Conservation (phyloP, 805 yeast genomes). For the Jamesozyma spencerorum region DNA sequence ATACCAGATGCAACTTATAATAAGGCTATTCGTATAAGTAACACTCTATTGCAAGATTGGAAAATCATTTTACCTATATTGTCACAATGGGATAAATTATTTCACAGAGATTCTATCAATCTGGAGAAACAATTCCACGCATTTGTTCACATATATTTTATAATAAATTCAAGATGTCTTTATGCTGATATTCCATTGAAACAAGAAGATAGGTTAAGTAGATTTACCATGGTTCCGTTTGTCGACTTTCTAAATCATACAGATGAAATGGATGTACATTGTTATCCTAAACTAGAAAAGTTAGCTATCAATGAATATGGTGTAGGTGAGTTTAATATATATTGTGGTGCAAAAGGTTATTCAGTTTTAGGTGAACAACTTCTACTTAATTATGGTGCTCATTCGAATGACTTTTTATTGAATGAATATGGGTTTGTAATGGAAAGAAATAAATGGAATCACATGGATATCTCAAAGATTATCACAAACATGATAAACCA, state of each 20-base stretch:
- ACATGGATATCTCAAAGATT: constrained; percentile 48
- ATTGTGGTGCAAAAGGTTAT: constrained; percentile 18
- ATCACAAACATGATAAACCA: constrained; percentile 31
- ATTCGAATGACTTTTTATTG: constrained; percentile 69
- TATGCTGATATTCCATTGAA: constrained; percentile 60
- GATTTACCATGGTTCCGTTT: constrained; percentile 84
- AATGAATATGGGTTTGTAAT: constrained; percentile 82
- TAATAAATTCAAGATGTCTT: constrained; percentile 85
- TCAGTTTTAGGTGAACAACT: constrained; percentile 42
- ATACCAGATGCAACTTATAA: constrained; percentile 39
- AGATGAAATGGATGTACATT: constrained; percentile 37
- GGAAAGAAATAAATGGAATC: constrained; percentile 54
- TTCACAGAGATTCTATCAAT: not conserved
- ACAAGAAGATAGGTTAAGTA: constrained; percentile 38
- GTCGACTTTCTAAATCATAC: constrained; percentile 83
- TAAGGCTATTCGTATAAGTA: constrained; percentile 35
- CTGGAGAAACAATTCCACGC: constrained; percentile 5
- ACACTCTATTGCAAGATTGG: constrained; percentile 40
- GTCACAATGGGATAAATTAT: constrained; percentile 12
- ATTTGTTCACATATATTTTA: constrained; percentile 70
- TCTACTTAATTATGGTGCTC: constrained; percentile 77
- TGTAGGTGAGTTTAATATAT: constrained; percentile 24
- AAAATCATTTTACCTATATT: constrained; percentile 26
- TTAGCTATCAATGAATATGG: constrained; percentile 21
- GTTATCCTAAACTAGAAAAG: constrained; percentile 43